phyloP scores from a whole-genome alignment of 1,139 yeast genomes.

The Debaryomyces robertsiae region DNA sequence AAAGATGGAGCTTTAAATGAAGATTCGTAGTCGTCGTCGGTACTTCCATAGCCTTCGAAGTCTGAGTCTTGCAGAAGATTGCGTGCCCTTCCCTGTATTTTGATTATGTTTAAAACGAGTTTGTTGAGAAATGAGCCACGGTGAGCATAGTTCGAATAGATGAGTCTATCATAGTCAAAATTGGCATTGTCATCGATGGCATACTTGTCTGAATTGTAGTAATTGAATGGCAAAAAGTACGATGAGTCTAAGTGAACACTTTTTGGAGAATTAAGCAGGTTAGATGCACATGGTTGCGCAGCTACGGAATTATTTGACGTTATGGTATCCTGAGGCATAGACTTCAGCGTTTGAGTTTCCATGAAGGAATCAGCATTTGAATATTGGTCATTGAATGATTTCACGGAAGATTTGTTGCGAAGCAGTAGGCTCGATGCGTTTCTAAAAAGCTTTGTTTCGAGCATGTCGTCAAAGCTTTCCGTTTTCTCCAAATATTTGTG shows the following conservation, averaged over 20 bases:
- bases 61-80: not conserved
- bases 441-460: slow-evolving; percentile 34
- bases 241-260: slow-evolving; percentile 1
- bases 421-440: slow-evolving; percentile 37
- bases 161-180: not conserved
- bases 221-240: not conserved
- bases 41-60: slow-evolving; percentile 7
- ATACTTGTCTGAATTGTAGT: slow-evolving; percentile 2
- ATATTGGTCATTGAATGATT: slow-evolving; percentile 21
- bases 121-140: slow-evolving; percentile 4
- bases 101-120: slow-evolving; percentile 4
- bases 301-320: slow-evolving; percentile 10
- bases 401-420: slow-evolving; percentile 38
- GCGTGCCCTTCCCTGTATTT: slow-evolving; percentile 1
- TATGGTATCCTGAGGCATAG: slow-evolving; percentile 2
- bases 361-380: not conserved
- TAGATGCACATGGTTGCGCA: slow-evolving; percentile 5
- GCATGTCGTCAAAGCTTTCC: slow-evolving; percentile 33
- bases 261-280: slow-evolving; percentile 1
- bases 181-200: slow-evolving; percentile 1
- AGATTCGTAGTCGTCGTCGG: not conserved
- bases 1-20: not conserved
- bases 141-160: slow-evolving; percentile 1
- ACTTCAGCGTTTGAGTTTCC: not conserved
- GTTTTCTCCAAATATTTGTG: slow-evolving; percentile 44